Conservation (phyloP, 306 rosid species). For the Lablab purpureus region DNA sequence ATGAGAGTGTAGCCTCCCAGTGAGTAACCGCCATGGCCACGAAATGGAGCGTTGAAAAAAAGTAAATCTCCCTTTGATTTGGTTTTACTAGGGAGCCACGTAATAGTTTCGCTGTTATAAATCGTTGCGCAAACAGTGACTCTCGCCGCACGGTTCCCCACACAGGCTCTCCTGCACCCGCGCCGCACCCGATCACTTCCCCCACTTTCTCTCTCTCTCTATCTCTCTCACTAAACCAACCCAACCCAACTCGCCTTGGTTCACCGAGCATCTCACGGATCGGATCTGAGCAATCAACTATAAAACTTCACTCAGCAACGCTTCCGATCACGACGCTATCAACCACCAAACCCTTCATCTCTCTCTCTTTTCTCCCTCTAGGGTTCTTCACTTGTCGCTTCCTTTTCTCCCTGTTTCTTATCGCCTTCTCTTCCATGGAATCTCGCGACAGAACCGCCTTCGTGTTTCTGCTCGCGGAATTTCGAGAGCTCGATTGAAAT, state of each 20-base stretch:
- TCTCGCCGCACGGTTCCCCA: conserved; percentile 42
- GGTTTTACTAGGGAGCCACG: conserved; percentile 2
- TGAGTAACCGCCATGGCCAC: conserved; percentile 32
- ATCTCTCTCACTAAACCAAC: neutral
- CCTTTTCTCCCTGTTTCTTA: neutral
- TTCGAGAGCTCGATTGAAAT: conserved; percentile 55
- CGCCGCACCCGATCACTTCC: conserved; percentile 47
- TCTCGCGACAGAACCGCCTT: conserved; percentile 47
- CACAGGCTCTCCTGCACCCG: conserved; percentile 39
- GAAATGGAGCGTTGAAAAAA: conserved; percentile 18
- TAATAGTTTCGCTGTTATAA: conserved; percentile 23
- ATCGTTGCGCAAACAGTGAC: neutral
- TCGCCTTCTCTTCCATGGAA: conserved; percentile 43
- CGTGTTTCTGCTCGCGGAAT: conserved; percentile 52
- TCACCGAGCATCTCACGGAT: conserved; percentile 70
- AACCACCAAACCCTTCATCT: conserved; percentile 44
- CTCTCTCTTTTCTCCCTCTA: conserved; percentile 36
- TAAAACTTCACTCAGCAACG: neutral
- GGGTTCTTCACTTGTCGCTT: conserved; percentile 52
- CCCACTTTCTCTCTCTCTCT: neutral
- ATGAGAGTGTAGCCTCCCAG: neutral
- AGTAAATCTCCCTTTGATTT: neutral
- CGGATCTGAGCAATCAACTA: conserved; percentile 67
- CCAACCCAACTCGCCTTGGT: conserved; percentile 33
- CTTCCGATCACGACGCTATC: conserved; percentile 66